Evolutionary conservation across 2,329 filamentous ascomycete species (phyloP).

Genomic region (Parastagonospora nodorum): DNA sequence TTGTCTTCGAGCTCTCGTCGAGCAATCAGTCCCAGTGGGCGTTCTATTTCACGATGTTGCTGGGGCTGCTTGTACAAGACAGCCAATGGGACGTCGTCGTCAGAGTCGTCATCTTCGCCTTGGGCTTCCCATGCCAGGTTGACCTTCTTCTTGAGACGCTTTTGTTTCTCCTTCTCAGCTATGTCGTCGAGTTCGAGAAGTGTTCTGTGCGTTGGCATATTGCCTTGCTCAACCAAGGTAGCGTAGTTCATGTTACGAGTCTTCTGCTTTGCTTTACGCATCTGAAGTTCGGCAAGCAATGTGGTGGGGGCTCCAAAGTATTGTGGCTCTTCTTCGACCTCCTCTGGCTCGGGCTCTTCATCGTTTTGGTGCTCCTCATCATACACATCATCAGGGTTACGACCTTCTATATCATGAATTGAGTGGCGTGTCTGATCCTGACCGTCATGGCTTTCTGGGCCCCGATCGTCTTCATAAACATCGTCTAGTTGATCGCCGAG

Average conservation of each 20-base stretch:
- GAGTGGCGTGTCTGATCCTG: constrained; percentile 18
- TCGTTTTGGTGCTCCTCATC: constrained; percentile 50
- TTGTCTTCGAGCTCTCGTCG: constrained; percentile 87
- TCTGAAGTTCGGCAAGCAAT: constrained; percentile 85
- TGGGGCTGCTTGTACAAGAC: constrained; percentile 67
- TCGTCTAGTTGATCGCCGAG: constrained; percentile 40
- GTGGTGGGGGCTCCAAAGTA: constrained; percentile 82
- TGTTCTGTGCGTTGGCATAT: constrained; percentile 71
- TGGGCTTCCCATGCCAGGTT: constrained; percentile 90
- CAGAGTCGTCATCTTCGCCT: constrained; percentile 52
- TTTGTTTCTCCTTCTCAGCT: constrained; percentile 78
- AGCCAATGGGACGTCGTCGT: constrained; percentile 86
- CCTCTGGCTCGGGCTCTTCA: constrained; percentile 50
- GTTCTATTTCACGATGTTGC: constrained; percentile 55
- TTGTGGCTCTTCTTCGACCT: constrained; percentile 51
- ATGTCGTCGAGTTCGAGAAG: constrained; percentile 89
- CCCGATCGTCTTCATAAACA: constrained; percentile 36
- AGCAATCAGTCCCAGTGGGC: constrained; percentile 76
- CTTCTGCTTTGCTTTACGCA: constrained; percentile 88
- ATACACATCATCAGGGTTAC: constrained; percentile 38
- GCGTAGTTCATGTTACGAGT: constrained; percentile 73
- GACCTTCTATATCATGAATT: constrained; percentile 15
- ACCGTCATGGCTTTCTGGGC: constrained; percentile 27
- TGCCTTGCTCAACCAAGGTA: constrained; percentile 71
- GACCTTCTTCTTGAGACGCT: constrained; percentile 75